Evolutionary conservation across 2,329 filamentous ascomycete genomes (phyloP).

Genomic region (Zymoseptoria pseudotritici): DNA sequence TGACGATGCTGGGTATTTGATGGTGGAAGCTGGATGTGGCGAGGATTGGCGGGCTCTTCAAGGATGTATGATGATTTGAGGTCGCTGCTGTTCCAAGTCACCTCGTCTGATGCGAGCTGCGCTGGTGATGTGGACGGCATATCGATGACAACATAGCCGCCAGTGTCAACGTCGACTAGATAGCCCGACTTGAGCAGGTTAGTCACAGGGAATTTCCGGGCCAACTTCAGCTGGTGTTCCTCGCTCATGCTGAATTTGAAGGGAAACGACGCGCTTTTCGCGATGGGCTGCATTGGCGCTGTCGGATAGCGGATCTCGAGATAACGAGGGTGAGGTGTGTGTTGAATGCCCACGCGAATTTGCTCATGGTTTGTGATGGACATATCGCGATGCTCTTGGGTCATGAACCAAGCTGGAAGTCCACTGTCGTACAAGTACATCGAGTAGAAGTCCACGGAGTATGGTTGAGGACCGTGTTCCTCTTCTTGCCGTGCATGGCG

Average conservation of each 20-base stretch:
- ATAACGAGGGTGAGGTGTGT: not conserved
- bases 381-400: not conserved
- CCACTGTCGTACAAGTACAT: constrained; percentile 5
- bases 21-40: not conserved
- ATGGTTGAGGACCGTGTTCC: constrained; percentile 2
- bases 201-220: constrained; percentile 1
- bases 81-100: not conserved
- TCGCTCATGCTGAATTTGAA: not conserved
- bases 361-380: not conserved
- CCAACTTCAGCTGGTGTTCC: not conserved
- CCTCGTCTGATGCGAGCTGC: not conserved
- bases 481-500: not conserved
- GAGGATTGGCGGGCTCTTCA: not conserved
- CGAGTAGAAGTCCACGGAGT: constrained; percentile 6
- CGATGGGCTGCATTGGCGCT: not conserved
- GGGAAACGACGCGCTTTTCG: not conserved
- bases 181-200: not conserved
- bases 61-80: not conserved
- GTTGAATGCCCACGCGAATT: not conserved
- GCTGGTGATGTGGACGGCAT: not conserved
- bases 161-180: not conserved
- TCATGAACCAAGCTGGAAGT: not conserved
- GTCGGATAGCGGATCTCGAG: constrained; percentile 1
- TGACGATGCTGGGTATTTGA: not conserved
- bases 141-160: not conserved